Evolutionary conservation across 2,329 filamentous ascomycete genomes (phyloP), one percentile per base, ranked within the genome.

Genomic region (Pseudocercospora musae): DNA sequence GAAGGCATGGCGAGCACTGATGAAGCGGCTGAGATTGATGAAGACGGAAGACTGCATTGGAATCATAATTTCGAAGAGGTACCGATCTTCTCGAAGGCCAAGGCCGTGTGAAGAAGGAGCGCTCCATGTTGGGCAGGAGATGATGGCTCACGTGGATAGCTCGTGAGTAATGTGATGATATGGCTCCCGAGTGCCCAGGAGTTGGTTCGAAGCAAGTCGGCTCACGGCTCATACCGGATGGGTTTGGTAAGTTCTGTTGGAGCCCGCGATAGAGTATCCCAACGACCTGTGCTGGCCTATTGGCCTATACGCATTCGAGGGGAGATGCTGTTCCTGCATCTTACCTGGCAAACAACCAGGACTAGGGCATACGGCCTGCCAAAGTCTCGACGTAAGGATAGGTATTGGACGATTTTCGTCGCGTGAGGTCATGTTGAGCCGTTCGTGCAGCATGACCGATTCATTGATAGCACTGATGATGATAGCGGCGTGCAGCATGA

Each of bases 1-100:
- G 73, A 72, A 23, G 71, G 69, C 0, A 75, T 82, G 15, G 53
- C 70, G n/a, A 78, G 78, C 4, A 80, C 78, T 7, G 78, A 81
- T 57, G 78, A 80, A 40, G 78, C 76, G 44, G 79, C 79, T 18
- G 70, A 70, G 21, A 74, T 81, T 54, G 75, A 81, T 62, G 78
- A 79, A 68, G 76, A 81, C 70, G 78, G 78, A 23, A 77, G 74
- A 65, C 70, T 81, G 44, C 72, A 74, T 62, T 81, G 79, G 78
- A 77, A 80, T 48, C 71, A 76, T 59, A 71, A 74, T 54, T 74
- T 79, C 31, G 74, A 75, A 52, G 73, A 78, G 63, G 77, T 79
- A 33, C 79, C 79, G 3, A 71, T 81, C 33, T 81, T 71, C 50
- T 76, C 79, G 58, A 75, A 68, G 64, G 62, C 70, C 15, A 65